Conservation (phyloP, 1,139 yeast genomes). For the Candida tetrigidarum region DNA sequence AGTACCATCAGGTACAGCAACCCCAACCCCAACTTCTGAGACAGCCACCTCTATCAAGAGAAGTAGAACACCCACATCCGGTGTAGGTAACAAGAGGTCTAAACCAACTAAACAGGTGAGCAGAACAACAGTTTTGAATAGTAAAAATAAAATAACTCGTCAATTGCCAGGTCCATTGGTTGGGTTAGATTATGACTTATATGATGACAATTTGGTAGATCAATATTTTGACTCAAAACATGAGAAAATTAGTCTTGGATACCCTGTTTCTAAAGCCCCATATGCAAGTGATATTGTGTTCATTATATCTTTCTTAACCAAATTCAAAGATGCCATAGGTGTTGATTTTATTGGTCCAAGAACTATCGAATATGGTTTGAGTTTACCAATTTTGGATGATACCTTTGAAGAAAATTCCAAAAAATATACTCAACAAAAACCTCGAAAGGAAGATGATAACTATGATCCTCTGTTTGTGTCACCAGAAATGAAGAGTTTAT, state of each 20-base stretch:
- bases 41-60: constrained; percentile 1
- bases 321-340: constrained; percentile 42
- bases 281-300: constrained; percentile 50
- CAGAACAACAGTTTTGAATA: constrained; percentile 39
- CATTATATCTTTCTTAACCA: constrained; percentile 47
- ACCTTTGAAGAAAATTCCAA: not conserved
- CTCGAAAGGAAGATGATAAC: constrained; percentile 16
- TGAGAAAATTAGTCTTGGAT: constrained; percentile 38
- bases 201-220: constrained; percentile 37
- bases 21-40: too few species aligned
- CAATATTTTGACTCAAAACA: constrained; percentile 23
- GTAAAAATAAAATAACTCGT: constrained; percentile 34
- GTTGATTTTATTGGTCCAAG: constrained; percentile 39
- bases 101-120: constrained; percentile 18
- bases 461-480: constrained; percentile 25
- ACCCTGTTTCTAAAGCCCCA: constrained; percentile 31
- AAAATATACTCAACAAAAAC: constrained; percentile 5
- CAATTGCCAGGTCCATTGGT: constrained; percentile 47
- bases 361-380: constrained; percentile 54
- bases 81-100: constrained; percentile 1
- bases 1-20: too few species aligned
- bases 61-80: not conserved
- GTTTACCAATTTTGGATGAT: constrained; percentile 30
- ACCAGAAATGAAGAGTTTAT: constrained; percentile 39
- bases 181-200: constrained; percentile 39